Conservation (phyloP, 495 filamentous ascomycete genomes). For the Acidomyces sp. region DNA sequence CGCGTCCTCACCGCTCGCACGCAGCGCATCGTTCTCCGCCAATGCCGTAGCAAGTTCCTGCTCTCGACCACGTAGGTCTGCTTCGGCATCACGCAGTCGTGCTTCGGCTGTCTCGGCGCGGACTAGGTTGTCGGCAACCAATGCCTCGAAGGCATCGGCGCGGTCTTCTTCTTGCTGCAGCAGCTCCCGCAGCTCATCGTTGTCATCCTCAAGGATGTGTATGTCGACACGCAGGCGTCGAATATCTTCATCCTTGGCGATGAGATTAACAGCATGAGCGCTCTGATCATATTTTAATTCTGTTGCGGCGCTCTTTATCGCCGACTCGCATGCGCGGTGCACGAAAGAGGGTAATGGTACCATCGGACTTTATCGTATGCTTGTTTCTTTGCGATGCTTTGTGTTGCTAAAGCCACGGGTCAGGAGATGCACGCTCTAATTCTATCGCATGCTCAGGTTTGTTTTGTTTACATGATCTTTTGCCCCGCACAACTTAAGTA, state of each 20-base stretch:
- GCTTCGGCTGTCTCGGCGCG: constrained; percentile 45
- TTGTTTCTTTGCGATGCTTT: too few species aligned
- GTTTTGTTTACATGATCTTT: too few species aligned
- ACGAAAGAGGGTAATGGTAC: constrained; percentile 4
- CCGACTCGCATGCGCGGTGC: constrained; percentile 24
- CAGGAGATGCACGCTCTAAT: too few species aligned
- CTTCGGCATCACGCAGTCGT: constrained; percentile 43
- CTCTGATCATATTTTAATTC: constrained; percentile 56
- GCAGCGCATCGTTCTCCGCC: constrained; percentile 55
- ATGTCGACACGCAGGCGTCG: constrained; percentile 52
- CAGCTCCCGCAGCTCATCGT: constrained; percentile 48
- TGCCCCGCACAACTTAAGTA: too few species aligned
- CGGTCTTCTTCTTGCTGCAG: constrained; percentile 43
- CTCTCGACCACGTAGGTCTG: constrained; percentile 41
- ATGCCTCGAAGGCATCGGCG: constrained; percentile 34
- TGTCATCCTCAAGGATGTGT: constrained; percentile 58
- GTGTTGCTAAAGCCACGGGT: too few species aligned
- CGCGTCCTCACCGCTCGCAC: constrained; percentile 48
- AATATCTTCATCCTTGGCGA: constrained; percentile 55
- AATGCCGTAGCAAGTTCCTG: constrained; percentile 49
- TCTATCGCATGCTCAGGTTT: too few species aligned
- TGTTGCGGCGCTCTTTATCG: constrained; percentile 37
- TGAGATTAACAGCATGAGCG: constrained; percentile 41
- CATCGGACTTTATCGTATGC: too few species aligned
- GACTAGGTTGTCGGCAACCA: constrained; percentile 41